A percentile compares a stretch with the other conserved stretches of the same genome.
phyloP scores from a whole-genome alignment of 2,329 filamentous ascomycete genomes.

The Aspergillus vadensis region DNA sequence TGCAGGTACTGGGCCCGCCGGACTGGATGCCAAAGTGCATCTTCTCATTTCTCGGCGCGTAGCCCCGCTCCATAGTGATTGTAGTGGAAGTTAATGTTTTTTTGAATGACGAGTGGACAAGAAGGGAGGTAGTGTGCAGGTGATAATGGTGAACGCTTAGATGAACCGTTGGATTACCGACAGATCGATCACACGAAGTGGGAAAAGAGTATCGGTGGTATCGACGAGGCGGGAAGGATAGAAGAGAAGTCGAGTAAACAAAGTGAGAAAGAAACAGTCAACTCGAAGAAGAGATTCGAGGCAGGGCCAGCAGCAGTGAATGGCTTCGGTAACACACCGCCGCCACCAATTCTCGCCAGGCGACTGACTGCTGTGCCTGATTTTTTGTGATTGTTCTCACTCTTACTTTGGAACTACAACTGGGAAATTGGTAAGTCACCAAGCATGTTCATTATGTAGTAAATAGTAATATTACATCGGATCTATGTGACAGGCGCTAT shows the following conservation, averaged over 20 bases:
- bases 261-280: background rate
- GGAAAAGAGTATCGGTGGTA: background rate
- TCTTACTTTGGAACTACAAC: no score
- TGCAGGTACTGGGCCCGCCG: no score
- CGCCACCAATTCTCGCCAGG: background rate
- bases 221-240: background rate
- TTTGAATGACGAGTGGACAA: no score
- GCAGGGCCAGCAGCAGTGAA: background rate
- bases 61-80: background rate
- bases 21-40: no score
- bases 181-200: background rate
- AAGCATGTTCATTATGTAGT: no score
- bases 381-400: background rate
- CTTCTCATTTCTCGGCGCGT: background rate
- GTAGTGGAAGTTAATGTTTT: background rate
- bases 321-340: background rate
- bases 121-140: background rate
- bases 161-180: background rate
- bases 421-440: no score
- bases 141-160: background rate
- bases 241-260: background rate
- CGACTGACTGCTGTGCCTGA: background rate
- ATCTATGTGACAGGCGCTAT: no score
- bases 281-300: background rate
- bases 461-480: no score